Percentiles rank a stretch among this genome's conserved stretches.
These are phyloP conservation scores for Scheffersomyces stipitis DNA, from an alignment of 805 yeast genomes.

Conservation along the genomic window DNA sequence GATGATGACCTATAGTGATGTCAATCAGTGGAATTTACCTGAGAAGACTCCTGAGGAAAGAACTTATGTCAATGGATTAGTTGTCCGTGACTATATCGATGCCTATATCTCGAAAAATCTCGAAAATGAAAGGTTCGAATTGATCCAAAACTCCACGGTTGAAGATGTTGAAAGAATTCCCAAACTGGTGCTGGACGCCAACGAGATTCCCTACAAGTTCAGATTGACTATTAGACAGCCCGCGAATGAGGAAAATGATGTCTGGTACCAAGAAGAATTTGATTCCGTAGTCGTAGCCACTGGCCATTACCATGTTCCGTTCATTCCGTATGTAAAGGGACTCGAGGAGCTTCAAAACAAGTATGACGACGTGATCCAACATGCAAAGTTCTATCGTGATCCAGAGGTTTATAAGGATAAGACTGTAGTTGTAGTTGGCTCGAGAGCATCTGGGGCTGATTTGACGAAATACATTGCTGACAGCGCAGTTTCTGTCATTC, in stretches of 20 bases:
- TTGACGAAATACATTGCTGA: slow-evolving; percentile 25
- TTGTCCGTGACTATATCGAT: slow-evolving; percentile 28
- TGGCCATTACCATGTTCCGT: slow-evolving; percentile 51
- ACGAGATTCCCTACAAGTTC: slow-evolving; percentile 18
- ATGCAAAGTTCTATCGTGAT: slow-evolving; percentile 44
- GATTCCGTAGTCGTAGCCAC: slow-evolving; percentile 46
- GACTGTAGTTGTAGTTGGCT: slow-evolving; percentile 32
- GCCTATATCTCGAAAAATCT: slow-evolving; percentile 23
- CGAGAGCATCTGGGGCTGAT: slow-evolving; percentile 30
- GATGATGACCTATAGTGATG: slow-evolving; percentile 47
- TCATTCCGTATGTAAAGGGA: slow-evolving; percentile 44
- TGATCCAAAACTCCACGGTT: slow-evolving; percentile 34
- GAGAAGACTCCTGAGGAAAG: slow-evolving; percentile 17
- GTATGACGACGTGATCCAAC: slow-evolving; percentile 35
- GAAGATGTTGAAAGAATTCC: slow-evolving; percentile 34
- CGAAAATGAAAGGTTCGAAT: slow-evolving; percentile 15
- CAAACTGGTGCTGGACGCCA: background rate
- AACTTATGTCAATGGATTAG: slow-evolving; percentile 25
- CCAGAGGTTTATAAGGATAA: slow-evolving; percentile 30
- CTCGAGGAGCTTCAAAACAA: slow-evolving; percentile 29
- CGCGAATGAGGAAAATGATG: slow-evolving; percentile 21
- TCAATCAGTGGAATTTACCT: slow-evolving; percentile 32
- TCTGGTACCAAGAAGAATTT: slow-evolving; percentile 38
- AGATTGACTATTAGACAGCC: slow-evolving; percentile 29
- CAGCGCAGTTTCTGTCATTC: slow-evolving; percentile 23